Percentiles rank a stretch among this genome's conserved stretches.
Conservation (phyloP, 192 early-diverging fungal species). For the Coemansia sp. region DNA sequence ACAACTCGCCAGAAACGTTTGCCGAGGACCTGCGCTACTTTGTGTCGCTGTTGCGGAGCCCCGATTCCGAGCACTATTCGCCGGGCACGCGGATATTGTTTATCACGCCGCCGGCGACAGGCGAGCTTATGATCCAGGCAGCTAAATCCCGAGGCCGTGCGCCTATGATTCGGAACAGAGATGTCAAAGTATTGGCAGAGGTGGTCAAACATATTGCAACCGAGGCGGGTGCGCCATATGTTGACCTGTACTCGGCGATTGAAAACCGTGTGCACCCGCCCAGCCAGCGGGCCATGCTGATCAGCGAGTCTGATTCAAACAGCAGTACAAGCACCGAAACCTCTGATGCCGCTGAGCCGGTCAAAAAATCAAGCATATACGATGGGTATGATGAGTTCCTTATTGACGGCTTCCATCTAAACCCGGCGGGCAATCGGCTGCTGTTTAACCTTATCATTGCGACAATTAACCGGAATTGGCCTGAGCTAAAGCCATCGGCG, state of each 20-base stretch:
- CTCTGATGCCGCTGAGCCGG: background rate
- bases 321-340: background rate
- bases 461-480: conserved; percentile 11
- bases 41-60: conserved; percentile 55
- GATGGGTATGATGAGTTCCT: conserved; percentile 36
- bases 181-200: conserved; percentile 49
- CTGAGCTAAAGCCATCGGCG: conserved; percentile 12
- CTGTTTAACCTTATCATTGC: conserved; percentile 15
- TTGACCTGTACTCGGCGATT: conserved; percentile 43
- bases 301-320: background rate
- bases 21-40: conserved; percentile 58
- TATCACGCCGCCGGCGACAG: conserved; percentile 67
- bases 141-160: background rate
- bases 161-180: conserved; percentile 16
- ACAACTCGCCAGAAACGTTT: conserved; percentile 59
- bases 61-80: conserved; percentile 55
- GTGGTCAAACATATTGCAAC: conserved; percentile 38
- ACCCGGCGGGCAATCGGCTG: conserved; percentile 53
- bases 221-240: conserved; percentile 17
- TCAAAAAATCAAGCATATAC: background rate
- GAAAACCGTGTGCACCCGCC: conserved; percentile 17
- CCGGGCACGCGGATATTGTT: conserved; percentile 62
- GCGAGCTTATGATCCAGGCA: conserved; percentile 48
- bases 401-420: conserved; percentile 59
- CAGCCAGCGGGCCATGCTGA: background rate